phyloP scores from a whole-genome alignment of 345 rosid species.

The Melaleuca alternifolia region DNA sequence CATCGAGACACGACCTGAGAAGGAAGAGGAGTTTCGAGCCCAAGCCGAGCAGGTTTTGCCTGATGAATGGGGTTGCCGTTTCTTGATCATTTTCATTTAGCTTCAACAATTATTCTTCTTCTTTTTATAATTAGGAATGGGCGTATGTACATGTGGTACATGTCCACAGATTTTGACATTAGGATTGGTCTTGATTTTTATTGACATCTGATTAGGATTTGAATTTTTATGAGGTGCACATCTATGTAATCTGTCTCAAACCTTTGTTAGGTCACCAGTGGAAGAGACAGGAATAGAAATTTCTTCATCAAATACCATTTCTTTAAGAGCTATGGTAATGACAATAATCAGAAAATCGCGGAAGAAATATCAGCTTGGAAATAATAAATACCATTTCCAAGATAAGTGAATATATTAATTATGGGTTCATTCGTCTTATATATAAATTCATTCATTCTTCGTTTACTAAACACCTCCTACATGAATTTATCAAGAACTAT shows the following conservation, averaged over 20 bases:
- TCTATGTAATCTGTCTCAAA: background rate
- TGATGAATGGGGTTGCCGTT: conserved; percentile 15
- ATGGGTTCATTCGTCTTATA: background rate
- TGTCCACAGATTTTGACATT: background rate
- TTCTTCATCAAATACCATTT: too few species aligned
- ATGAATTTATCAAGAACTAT: background rate
- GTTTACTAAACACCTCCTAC: background rate
- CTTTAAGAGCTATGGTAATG: background rate
- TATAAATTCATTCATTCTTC: background rate
- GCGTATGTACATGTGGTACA: background rate
- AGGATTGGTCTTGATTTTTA: background rate
- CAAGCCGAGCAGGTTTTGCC: conserved; percentile 23
- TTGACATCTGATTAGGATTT: background rate
- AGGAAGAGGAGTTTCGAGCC: conserved; percentile 27
- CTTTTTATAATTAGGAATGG: background rate
- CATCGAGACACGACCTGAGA: conserved; percentile 9
- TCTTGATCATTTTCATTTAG: conserved; percentile 1
- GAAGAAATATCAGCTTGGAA: background rate
- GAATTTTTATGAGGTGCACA: background rate
- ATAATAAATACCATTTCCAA: background rate
- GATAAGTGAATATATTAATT: background rate
- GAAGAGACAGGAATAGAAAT: background rate
- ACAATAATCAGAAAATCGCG: background rate
- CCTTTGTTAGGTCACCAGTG: background rate
- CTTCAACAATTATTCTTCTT: too few species aligned